Conservation (phyloP, 140 eudicot species). For the Bidens hawaiensis region DNA sequence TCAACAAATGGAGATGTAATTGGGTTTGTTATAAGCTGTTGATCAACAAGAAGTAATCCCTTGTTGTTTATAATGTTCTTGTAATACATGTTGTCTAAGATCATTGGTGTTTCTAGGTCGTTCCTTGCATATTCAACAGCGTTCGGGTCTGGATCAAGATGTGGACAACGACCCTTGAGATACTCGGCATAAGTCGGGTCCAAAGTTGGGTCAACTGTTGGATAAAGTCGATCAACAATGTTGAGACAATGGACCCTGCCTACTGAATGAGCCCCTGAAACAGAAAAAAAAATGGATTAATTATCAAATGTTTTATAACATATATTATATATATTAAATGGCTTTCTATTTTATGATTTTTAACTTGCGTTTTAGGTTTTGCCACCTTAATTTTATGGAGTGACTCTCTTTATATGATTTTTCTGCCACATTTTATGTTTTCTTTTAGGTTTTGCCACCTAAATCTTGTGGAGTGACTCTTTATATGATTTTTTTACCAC, state of each 20-base stretch:
- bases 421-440: too few species aligned
- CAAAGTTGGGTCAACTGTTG: conserved; percentile 66
- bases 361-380: neutral
- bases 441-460: too few species aligned
- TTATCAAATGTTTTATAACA: neutral
- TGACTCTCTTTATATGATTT: too few species aligned
- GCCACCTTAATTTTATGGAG: too few species aligned
- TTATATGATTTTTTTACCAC: too few species aligned
- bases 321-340: neutral
- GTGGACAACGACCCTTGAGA: conserved; percentile 74
- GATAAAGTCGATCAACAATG: conserved; percentile 80
- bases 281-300: neutral
- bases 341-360: neutral
- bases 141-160: conserved; percentile 54
- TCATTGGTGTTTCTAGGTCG: conserved; percentile 70
- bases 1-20: conserved; percentile 60
- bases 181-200: conserved; percentile 55
- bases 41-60: conserved; percentile 63
- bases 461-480: too few species aligned
- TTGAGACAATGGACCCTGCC: conserved; percentile 84
- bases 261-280: conserved; percentile 95
- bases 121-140: conserved; percentile 63
- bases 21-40: conserved; percentile 57
- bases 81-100: conserved; percentile 75
- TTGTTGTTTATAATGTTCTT: conserved; percentile 52